phyloP scores from a whole-genome alignment of 2,329 filamentous ascomycete genomes.

The Elsinoe ampelina region DNA sequence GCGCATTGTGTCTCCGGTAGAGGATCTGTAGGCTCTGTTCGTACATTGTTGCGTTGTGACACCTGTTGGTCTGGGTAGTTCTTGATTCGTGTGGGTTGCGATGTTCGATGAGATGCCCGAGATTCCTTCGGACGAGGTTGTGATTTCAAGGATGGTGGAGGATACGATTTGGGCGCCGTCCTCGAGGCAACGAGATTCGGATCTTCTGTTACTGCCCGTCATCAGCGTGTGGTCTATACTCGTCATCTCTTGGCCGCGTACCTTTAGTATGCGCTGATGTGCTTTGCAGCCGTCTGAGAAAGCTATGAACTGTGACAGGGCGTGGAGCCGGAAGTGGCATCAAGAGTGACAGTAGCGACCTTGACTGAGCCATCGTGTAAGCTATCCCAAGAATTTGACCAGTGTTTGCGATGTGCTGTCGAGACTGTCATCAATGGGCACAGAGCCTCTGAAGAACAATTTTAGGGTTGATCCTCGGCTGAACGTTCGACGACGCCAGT shows the following conservation, averaged over 20 bases:
- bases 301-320: conserved; percentile 28
- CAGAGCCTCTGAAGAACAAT: not conserved
- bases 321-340: conserved; percentile 32
- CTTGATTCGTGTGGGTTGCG: conserved; percentile 26
- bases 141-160: conserved; percentile 25
- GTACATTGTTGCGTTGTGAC: conserved; percentile 17
- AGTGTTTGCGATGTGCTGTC: not conserved
- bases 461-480: conserved; percentile 11
- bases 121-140: conserved; percentile 29
- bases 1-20: conserved; percentile 27
- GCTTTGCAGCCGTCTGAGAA: conserved; percentile 18
- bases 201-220: conserved; percentile 19
- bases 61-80: conserved; percentile 24
- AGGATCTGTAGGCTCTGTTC: conserved; percentile 19
- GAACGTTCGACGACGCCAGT: not conserved
- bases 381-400: not conserved
- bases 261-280: not conserved
- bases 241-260: not conserved
- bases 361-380: conserved; percentile 11
- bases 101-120: conserved; percentile 27
- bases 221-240: not conserved
- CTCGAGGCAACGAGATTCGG: conserved; percentile 28
- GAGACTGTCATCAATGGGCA: not conserved
- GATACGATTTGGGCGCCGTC: conserved; percentile 25
- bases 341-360: conserved; percentile 31